Base-by-base conservation (phyloP, 2,329 filamentous ascomycete genomes). In the Venturia effusa region DNA sequence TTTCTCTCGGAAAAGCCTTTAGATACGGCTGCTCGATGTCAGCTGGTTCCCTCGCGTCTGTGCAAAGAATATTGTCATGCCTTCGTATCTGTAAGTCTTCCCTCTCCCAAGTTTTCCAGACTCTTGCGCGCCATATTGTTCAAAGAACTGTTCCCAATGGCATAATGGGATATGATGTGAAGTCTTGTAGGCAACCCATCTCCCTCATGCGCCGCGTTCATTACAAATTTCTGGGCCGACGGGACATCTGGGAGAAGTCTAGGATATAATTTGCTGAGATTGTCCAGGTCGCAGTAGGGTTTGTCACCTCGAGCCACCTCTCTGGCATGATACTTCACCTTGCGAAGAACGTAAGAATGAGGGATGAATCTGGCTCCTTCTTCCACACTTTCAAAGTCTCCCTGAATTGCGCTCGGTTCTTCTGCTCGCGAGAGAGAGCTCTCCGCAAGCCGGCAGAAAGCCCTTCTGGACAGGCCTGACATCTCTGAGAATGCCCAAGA, bases 101-200 rank as follows among this genome's bases (percentile, higher is more conserved):
- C 34, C 39, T 27, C 10, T 11, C 61, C 45, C 32, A 63, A 27
- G n/a, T 24, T 57, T 24, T 63, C 61, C 15, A 63, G 19, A 37
- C 22, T 54, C 32, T 10, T 39, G 30, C 51, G 30, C 45, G 61
- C 61, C 15, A 32, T 59, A 37, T 27, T 34, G 22, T 63, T 59
- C 19, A 63, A 41, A 11, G 24, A 32, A 55, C 45, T 48, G 51
- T 63, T 37, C 24, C 61, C 61, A 41, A 63, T 63, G 10, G 32
- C 61, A 57, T 63, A 63, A 32, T 63, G 45, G 27, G 48, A 57
- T 13, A 59, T 59, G 51, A 55, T 37, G 48, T 63, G 61, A 32
- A 45, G 59, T 19, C 41, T 41, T 4, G 27, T 19, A 19, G 40
- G 17, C 13, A 27, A 11, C 8, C 48, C 61, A 39, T 59, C 45